phyloP scores from a whole-genome alignment of 2,329 filamentous ascomycete genomes.

The Ustulina deusta region DNA sequence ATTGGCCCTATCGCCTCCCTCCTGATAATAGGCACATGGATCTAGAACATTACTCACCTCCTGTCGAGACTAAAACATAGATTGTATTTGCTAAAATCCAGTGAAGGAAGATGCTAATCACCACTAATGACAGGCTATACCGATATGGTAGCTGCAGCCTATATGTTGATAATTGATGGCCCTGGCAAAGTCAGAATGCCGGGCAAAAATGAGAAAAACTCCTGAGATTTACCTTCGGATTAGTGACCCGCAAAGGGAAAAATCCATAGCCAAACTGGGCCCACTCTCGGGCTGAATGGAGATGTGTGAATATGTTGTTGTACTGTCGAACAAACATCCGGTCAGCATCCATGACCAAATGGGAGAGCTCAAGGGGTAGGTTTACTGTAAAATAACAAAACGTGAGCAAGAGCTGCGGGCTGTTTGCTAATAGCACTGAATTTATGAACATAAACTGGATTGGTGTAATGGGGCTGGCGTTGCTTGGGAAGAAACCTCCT shows the following conservation, averaged over 20 bases:
- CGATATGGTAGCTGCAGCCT: background rate
- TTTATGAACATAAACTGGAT: background rate
- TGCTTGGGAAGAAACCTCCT: background rate
- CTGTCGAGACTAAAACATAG: background rate
- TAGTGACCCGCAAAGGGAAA: background rate
- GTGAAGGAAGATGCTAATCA: background rate
- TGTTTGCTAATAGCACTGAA: background rate
- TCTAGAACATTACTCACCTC: background rate
- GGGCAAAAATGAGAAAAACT: background rate
- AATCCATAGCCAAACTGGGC: background rate
- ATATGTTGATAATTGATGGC: background rate
- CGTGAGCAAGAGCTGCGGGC: slow-evolving; percentile 1
- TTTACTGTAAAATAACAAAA: slow-evolving; percentile 2
- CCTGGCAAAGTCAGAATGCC: background rate
- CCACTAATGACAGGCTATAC: background rate
- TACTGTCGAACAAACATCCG: background rate
- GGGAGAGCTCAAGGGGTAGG: background rate
- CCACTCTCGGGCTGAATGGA: background rate
- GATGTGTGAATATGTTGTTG: slow-evolving; percentile 5
- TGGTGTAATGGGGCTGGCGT: background rate
- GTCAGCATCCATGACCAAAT: background rate
- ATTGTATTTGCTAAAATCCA: slow-evolving; percentile 4
- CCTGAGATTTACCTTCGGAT: background rate
- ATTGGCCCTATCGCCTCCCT: background rate
- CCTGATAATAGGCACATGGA: background rate